Percentiles rank a stretch among this genome's conserved stretches.
Evolutionary conservation across 495 filamentous ascomycete species (phyloP).

Genomic region (Cladorrhinum samala): DNA sequence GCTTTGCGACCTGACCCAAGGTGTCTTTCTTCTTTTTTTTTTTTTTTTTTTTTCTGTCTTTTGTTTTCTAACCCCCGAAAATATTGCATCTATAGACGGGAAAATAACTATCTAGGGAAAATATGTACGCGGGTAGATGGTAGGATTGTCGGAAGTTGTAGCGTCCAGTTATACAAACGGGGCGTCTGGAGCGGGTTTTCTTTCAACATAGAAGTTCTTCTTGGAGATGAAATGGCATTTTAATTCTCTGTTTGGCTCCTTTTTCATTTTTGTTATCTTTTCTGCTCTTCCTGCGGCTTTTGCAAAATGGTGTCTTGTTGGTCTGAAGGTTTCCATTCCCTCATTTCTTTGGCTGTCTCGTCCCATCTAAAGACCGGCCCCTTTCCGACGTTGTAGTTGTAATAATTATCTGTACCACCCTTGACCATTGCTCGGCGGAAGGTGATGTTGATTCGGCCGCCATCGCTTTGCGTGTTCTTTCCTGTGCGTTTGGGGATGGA

Average conservation of each 20-base stretch:
- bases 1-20: background rate
- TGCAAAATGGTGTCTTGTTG: background rate
- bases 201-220: too few species aligned
- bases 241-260: too few species aligned
- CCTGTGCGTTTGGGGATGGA: constrained; percentile 64
- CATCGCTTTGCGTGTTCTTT: constrained; percentile 42
- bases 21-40: background rate
- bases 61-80: background rate
- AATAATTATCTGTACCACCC: constrained; percentile 60
- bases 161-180: too few species aligned
- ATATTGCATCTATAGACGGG: too few species aligned
- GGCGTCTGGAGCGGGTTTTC: too few species aligned
- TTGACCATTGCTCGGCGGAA: constrained; percentile 58
- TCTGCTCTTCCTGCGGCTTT: background rate
- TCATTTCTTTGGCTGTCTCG: constrained; percentile 49
- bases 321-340: constrained; percentile 27
- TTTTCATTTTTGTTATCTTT: background rate
- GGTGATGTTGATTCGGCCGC: constrained; percentile 69
- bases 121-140: too few species aligned
- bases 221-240: too few species aligned
- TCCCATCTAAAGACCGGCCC: constrained; percentile 60
- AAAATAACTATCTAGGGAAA: too few species aligned
- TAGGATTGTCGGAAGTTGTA: too few species aligned
- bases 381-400: constrained; percentile 64
- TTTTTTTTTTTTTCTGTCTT: background rate